These are phyloP conservation scores for Poterioochromonas sp. DNA, from an alignment of 352 stramenopile genomes.

Conservation along the genomic window DNA sequence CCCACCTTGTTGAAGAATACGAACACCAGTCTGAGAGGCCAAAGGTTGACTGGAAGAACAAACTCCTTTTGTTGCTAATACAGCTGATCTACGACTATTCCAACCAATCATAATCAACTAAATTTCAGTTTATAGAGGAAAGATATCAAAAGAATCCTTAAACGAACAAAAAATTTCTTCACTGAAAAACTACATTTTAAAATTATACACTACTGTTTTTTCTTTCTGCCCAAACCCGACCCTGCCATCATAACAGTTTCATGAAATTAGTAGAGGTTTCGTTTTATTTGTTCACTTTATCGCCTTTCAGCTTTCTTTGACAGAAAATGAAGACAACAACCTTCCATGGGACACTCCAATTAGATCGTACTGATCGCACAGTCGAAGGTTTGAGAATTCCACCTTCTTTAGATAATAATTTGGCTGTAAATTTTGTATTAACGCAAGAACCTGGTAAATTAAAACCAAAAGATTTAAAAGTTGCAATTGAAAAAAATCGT, in stretches of 20 bases:
- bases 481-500: slow-evolving; percentile 65
- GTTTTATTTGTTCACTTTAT: too few relatives aligned
- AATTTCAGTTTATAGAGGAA: too few relatives aligned
- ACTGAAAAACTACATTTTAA: too few relatives aligned
- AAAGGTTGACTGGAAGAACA: slow-evolving; percentile 81
- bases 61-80: slow-evolving; percentile 74
- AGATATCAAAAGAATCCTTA: too few relatives aligned
- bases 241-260: too few relatives aligned
- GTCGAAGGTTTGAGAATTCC: slow-evolving; percentile 61
- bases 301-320: too few relatives aligned
- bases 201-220: too few relatives aligned
- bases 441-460: slow-evolving; percentile 74
- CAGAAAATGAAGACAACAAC: slow-evolving; percentile 10
- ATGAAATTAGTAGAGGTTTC: too few relatives aligned
- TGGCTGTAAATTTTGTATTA: slow-evolving; percentile 65
- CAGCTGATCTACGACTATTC: slow-evolving; percentile 58
- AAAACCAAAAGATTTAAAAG: slow-evolving; percentile 75
- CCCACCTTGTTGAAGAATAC: slow-evolving; percentile 70
- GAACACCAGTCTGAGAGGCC: slow-evolving; percentile 70
- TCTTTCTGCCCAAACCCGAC: too few relatives aligned
- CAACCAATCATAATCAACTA: too few relatives aligned
- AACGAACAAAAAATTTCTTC: too few relatives aligned
- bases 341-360: not conserved
- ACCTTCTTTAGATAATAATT: slow-evolving; percentile 51
- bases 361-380: slow-evolving; percentile 2